Percentiles rank a stretch among this genome's conserved stretches.
Conservation (phyloP, 2,329 filamentous ascomycete species). For the Cladosporium sp. region DNA sequence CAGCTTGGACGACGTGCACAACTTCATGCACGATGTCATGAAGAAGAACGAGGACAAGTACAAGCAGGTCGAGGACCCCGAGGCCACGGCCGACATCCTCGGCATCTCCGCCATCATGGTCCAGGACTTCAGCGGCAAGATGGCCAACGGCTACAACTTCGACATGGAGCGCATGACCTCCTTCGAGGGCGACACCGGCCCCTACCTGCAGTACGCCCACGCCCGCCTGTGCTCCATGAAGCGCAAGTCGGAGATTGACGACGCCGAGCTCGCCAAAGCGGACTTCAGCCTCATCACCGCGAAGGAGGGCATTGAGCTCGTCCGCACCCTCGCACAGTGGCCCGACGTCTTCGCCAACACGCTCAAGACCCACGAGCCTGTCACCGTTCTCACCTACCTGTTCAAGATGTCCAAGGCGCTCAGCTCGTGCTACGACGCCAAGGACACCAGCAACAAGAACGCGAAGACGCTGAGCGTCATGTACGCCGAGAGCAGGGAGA, state of each 20-base stretch:
- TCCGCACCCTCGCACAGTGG: slow-evolving; percentile 76
- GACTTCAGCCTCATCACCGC: slow-evolving; percentile 67
- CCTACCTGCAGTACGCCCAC: slow-evolving; percentile 80
- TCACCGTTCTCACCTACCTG: slow-evolving; percentile 65
- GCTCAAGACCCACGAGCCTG: slow-evolving; percentile 74
- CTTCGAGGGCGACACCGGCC: slow-evolving; percentile 81
- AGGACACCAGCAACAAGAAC: slow-evolving; percentile 30
- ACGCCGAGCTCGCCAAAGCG: slow-evolving; percentile 56
- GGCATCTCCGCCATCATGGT: slow-evolving; percentile 97
- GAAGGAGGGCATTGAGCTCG: slow-evolving; percentile 66
- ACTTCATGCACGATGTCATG: slow-evolving; percentile 99
- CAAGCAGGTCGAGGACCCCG: slow-evolving; percentile 78
- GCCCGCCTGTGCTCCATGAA: slow-evolving; percentile 61
- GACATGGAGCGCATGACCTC: slow-evolving; percentile 79
- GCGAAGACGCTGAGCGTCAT: slow-evolving; percentile 62
- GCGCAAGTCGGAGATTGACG: slow-evolving; percentile 51
- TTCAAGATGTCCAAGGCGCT: slow-evolving; percentile 84
- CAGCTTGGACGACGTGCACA: slow-evolving; percentile 59
- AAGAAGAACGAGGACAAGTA: slow-evolving; percentile 87
- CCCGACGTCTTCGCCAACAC: slow-evolving; percentile 83
- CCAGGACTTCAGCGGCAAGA: slow-evolving; percentile 95
- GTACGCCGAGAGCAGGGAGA: slow-evolving; percentile 64
- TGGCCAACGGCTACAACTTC: slow-evolving; percentile 69
- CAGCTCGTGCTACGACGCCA: slow-evolving; percentile 74
- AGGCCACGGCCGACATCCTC: slow-evolving; percentile 75